These are phyloP conservation scores for Atkinsonella hypoxylon DNA, from an alignment of 2,329 filamentous ascomycete genomes.

Conservation along the genomic window DNA sequence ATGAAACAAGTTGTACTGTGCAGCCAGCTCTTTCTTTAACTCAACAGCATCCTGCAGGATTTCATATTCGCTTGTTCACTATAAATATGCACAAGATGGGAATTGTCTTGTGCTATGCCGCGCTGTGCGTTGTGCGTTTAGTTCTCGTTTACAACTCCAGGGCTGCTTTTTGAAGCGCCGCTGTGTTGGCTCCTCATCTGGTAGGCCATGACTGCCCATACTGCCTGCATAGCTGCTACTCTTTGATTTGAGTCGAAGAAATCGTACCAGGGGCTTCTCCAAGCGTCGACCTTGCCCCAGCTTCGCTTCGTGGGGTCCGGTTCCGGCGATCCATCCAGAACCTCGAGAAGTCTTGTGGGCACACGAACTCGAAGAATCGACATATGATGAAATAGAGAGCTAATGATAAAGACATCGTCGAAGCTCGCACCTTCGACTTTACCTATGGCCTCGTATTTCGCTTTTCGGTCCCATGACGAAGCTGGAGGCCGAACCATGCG, in stretches of 20 bases:
- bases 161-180: neutral
- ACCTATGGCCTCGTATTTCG: conserved; percentile 45
- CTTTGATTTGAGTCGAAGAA: conserved; percentile 43
- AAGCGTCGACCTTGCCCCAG: conserved; percentile 42
- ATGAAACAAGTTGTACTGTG: no score
- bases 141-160: neutral
- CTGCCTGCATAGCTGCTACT: conserved; percentile 40
- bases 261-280: conserved; percentile 51
- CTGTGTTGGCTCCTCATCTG: conserved; percentile 36
- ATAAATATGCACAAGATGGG: no score
- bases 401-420: conserved; percentile 52
- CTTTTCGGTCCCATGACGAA: conserved; percentile 48
- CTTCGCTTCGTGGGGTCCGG: conserved; percentile 23
- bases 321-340: conserved; percentile 35
- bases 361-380: conserved; percentile 47
- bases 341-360: conserved; percentile 37
- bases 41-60: no score
- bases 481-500: conserved; percentile 47
- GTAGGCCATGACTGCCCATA: conserved; percentile 50
- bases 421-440: conserved; percentile 32
- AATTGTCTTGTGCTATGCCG: neutral
- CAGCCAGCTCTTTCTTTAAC: no score
- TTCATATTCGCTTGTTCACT: no score
- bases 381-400: conserved; percentile 50
- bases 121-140: neutral